These are phyloP conservation scores for Chytriomyces confervae DNA, from an alignment of 192 early-diverging fungal genomes.

Conservation along the genomic window DNA sequence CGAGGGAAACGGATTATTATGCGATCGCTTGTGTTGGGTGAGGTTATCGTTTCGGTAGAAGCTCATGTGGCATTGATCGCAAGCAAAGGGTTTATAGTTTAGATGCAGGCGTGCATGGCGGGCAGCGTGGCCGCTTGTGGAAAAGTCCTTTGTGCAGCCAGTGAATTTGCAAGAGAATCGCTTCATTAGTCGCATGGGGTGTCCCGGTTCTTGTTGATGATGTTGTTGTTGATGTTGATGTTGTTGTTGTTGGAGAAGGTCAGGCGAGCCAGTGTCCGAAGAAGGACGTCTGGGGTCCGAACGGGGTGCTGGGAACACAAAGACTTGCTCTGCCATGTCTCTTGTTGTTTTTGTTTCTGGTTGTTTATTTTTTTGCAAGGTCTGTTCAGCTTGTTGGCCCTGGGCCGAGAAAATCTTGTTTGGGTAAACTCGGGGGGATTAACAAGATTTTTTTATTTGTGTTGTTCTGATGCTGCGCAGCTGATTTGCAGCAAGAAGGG, in stretches of 20 bases:
- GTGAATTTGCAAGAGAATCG: constrained; percentile 19
- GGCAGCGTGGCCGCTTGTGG: not conserved
- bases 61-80: not conserved
- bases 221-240: not conserved
- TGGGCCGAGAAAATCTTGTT: too few species aligned
- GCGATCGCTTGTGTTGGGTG: not conserved
- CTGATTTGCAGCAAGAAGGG: too few species aligned
- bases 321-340: not conserved
- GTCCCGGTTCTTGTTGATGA: not conserved
- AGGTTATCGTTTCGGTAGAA: constrained; percentile 13
- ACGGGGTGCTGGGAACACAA: not conserved
- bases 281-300: not conserved
- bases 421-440: too few species aligned
- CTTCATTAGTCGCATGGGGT: not conserved
- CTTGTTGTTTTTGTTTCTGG: too few species aligned
- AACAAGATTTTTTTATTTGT: too few species aligned
- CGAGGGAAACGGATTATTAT: not conserved
- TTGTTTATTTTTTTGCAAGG: too few species aligned
- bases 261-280: not conserved
- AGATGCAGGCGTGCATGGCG: not conserved
- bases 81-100: not conserved
- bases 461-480: too few species aligned
- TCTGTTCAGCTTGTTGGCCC: too few species aligned
- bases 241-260: not conserved
- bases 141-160: constrained; percentile 16